A percentile compares a stretch with the other conserved stretches of the same genome.
Evolutionary conservation across 2,329 filamentous ascomycete genomes (phyloP).

Genomic region (Diaporthe citri): DNA sequence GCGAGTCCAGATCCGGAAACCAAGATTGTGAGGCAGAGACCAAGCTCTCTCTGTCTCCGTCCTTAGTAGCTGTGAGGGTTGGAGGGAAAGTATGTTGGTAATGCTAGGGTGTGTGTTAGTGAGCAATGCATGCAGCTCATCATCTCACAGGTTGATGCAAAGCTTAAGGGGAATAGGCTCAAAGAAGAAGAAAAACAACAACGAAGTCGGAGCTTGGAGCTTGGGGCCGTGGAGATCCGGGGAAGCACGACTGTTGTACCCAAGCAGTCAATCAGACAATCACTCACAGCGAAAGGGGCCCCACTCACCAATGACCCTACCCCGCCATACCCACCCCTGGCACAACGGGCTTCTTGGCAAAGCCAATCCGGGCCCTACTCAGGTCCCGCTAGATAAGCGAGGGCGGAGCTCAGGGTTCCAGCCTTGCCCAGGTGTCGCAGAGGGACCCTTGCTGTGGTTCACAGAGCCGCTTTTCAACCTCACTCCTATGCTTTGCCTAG

Average conservation of each 20-base stretch:
- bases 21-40: not conserved
- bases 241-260: conserved; percentile 21
- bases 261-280: conserved; percentile 21
- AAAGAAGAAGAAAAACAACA: not conserved
- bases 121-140: not conserved
- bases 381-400: conserved; percentile 13
- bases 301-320: conserved; percentile 11
- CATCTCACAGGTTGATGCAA: not conserved
- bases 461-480: conserved; percentile 22
- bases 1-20: not conserved
- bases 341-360: not conserved
- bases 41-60: not conserved
- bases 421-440: not conserved
- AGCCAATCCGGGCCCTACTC: not conserved
- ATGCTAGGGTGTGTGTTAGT: not conserved
- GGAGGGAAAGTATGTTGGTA: not conserved
- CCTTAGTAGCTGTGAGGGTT: not conserved
- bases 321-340: conserved; percentile 9
- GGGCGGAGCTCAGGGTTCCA: conserved; percentile 10
- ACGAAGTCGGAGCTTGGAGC: conserved; percentile 10
- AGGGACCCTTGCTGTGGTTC: conserved; percentile 7
- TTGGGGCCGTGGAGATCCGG: conserved; percentile 15
- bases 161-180: conserved; percentile 17
- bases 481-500: not conserved
- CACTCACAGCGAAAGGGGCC: not conserved